Conservation (phyloP, 2,329 filamentous ascomycete genomes). For the Fusarium pininemorale region DNA sequence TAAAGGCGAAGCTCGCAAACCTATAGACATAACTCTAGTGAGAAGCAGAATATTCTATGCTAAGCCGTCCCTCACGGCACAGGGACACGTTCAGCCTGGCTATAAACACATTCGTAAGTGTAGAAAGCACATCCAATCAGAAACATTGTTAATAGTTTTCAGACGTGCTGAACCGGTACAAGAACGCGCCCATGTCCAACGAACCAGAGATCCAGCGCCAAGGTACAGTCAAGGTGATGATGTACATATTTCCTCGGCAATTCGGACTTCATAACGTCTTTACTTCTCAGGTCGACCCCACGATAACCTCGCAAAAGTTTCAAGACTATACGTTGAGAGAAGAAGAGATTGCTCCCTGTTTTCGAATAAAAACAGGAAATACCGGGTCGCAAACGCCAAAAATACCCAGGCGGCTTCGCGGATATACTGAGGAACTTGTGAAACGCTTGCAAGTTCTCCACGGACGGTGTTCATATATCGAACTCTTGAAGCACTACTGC, state of each 20-base stretch:
- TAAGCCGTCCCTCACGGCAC: conserved; percentile 73
- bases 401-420: conserved; percentile 75
- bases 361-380: conserved; percentile 26
- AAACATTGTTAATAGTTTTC: conserved; percentile 27
- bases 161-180: conserved; percentile 85
- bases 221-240: conserved; percentile 78
- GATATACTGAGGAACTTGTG: conserved; percentile 67
- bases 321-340: conserved; percentile 90
- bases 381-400: conserved; percentile 39
- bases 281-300: conserved; percentile 70
- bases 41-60: conserved; percentile 89
- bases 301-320: conserved; percentile 75
- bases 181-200: conserved; percentile 24
- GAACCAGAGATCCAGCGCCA: conserved; percentile 28
- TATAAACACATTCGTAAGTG: conserved; percentile 81
- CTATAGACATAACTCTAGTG: conserved; percentile 76
- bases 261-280: conserved; percentile 95
- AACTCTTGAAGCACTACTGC: conserved; percentile 84
- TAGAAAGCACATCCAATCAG: not conserved
- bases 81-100: conserved; percentile 75
- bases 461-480: conserved; percentile 78
- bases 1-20: conserved; percentile 37
- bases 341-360: conserved; percentile 70
- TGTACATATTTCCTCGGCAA: conserved; percentile 93
- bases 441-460: conserved; percentile 76